Evolutionary conservation across 495 filamentous ascomycete genomes (phyloP).

Genomic region (Glonium stellatum): DNA sequence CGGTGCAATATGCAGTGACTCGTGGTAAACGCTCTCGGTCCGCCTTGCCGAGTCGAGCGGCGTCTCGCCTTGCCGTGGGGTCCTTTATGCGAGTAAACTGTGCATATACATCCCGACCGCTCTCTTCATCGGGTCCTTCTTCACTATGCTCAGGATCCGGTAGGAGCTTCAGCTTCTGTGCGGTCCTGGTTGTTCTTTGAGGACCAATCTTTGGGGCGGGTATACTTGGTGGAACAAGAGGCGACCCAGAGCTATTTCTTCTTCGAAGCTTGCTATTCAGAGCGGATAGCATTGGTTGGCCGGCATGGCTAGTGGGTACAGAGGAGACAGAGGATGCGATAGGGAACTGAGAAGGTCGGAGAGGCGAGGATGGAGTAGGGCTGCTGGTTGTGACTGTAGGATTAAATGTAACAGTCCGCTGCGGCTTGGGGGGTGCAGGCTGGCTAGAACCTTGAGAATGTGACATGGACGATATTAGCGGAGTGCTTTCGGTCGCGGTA

Average conservation of each 20-base stretch:
- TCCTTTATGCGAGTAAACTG: slow-evolving; percentile 96
- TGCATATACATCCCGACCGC: slow-evolving; percentile 90
- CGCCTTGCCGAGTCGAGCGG: slow-evolving; percentile 85
- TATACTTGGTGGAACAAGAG: slow-evolving; percentile 41
- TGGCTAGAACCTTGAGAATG: slow-evolving; percentile 11
- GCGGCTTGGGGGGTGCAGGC: slow-evolving; percentile 23
- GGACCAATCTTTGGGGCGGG: slow-evolving; percentile 75
- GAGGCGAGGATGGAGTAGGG: slow-evolving; percentile 37
- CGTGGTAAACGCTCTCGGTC: slow-evolving; percentile 80
- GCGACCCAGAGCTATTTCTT: slow-evolving; percentile 73
- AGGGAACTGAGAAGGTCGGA: slow-evolving; percentile 36
- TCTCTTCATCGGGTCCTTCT: slow-evolving; percentile 73
- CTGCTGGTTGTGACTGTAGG: slow-evolving; percentile 54
- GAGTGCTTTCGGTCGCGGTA: slow-evolving; percentile 27
- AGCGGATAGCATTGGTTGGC: slow-evolving; percentile 64
- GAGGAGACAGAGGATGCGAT: slow-evolving; percentile 4
- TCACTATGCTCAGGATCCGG: slow-evolving; percentile 81
- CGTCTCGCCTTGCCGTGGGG: slow-evolving; percentile 85
- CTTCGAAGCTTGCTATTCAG: slow-evolving; percentile 81
- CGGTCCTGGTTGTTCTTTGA: slow-evolving; percentile 88
- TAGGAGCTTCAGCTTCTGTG: slow-evolving; percentile 90
- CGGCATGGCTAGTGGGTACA: slow-evolving; percentile 32
- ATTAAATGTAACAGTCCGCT: slow-evolving; percentile 64
- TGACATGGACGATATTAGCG: slow-evolving; percentile 27
- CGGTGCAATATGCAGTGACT: slow-evolving; percentile 94